Conservation (phyloP, 2,329 filamentous ascomycete species). For the Parastagonospora nodorum region DNA sequence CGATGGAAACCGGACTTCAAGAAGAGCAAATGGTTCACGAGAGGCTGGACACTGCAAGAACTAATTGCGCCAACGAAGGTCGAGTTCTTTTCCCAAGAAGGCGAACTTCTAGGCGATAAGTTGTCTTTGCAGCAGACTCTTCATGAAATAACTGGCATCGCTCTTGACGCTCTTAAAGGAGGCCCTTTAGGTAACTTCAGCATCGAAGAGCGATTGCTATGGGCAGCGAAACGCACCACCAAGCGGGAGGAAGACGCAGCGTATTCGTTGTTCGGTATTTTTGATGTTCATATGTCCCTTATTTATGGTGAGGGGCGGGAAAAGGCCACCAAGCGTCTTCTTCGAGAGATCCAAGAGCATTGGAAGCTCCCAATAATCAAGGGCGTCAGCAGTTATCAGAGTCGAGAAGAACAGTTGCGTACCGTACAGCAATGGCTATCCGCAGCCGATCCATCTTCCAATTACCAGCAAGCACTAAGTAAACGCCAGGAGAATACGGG, state of each 20-base stretch:
- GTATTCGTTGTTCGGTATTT: not conserved
- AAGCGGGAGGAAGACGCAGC: not conserved
- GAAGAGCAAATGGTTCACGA: not conserved
- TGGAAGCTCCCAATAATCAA: no score
- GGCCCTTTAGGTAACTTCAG: not conserved
- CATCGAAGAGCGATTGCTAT: not conserved
- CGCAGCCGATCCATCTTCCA: conserved; percentile 25
- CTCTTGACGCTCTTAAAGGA: not conserved
- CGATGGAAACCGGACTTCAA: not conserved
- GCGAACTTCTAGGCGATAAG: not conserved
- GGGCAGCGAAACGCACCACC: not conserved
- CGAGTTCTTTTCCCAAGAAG: not conserved
- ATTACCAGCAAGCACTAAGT: conserved; percentile 17
- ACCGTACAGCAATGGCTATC: conserved; percentile 38
- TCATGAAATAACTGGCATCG: not conserved
- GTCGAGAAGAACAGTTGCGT: conserved; percentile 1
- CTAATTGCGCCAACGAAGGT: not conserved
- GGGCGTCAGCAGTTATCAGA: not conserved
- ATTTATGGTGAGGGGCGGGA: conserved; percentile 1
- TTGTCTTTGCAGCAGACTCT: not conserved
- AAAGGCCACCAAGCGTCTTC: conserved; percentile 12
- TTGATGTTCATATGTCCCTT: not conserved
- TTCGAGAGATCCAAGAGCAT: not conserved
- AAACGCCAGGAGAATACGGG: conserved; percentile 15
- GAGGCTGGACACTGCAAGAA: conserved; percentile 1